Base-by-base conservation (phyloP, 495 filamentous ascomycete genomes). In the Penicillium desertorum region DNA sequence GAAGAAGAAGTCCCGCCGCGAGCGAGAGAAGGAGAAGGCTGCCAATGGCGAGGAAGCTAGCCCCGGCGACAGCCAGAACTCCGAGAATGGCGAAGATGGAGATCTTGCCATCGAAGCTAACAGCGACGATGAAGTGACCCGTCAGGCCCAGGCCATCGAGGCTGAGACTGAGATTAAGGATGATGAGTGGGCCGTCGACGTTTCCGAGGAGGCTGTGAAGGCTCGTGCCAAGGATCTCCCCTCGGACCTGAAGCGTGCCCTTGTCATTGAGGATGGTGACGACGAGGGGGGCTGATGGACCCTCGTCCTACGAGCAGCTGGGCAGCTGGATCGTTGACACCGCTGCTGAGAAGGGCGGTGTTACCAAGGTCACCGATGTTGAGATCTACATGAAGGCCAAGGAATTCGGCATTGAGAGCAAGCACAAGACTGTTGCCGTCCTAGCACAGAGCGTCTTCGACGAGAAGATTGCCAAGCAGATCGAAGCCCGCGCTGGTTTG, bases 381-480 rank as follows among this genome's bases (percentile, higher is more conserved):
- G 89, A 92, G 27, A 89, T 98, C 73, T 97, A 96, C 70, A 76
- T 91, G 77, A 97, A 98, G 80, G 94, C 94, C 45, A 90, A 93
- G 78, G 80, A 97, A 63, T 83, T 96, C 49, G 92, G 94, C 67
- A 95, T 98, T 61, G 93, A 96, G 73, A 74, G 72, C 76, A 98
- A 98, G 85, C 90, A 96, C 80, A 90, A 87, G 77, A 96, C 95
- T 48, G 77, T 96, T 44, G 83, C 91, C 44, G 94, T 98, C 30
- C 85, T 98, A 54, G 90, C 92, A 41, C 91, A 96, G 80, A 92
- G 90, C 63, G 80, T 98, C 64, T 98, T 98, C 69, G 87, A 96
- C 67, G 86, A 96, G 57, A 87, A 87, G 67, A 94, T 98, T 58
- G 79, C 85, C 67, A 86, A 87, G 76, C 90, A 98, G 78, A 88